Percentiles rank a stretch among this genome's conserved stretches.
These are phyloP conservation scores for Straminergon stramineum DNA, from an alignment of 225 moss, liverwort and hornwort species.

Conservation along the genomic window DNA sequence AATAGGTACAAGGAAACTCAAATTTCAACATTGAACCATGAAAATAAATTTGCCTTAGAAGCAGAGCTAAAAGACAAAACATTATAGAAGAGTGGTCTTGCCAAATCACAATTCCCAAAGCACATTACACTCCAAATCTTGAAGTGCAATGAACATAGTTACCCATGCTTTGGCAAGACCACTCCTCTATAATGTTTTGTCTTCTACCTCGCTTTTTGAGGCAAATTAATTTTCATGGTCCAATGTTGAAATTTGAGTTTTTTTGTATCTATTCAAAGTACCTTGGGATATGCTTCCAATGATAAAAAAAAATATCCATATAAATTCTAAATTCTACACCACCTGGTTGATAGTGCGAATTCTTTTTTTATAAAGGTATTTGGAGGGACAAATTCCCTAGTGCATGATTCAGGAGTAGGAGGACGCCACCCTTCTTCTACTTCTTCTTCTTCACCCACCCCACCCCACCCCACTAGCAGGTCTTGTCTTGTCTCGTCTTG, in stretches of 20 bases:
- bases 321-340: too few species aligned
- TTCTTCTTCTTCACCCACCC: too few species aligned
- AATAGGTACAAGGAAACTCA: not conserved
- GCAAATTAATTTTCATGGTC: not conserved
- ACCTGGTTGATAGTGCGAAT: too few species aligned
- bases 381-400: too few species aligned
- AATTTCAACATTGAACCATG: too few species aligned
- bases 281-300: not conserved
- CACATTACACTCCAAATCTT: not conserved
- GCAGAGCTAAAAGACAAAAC: not conserved
- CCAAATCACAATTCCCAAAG: fast-evolving
- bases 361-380: too few species aligned
- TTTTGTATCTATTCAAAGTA: not conserved
- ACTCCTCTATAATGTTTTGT: fast-evolving
- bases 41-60: not conserved
- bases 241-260: not conserved
- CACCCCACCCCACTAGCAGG: too few species aligned
- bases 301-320: too few species aligned
- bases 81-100: fast-evolving
- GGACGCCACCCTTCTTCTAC: too few species aligned
- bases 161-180: not conserved
- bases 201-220: not conserved
- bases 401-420: too few species aligned
- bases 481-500: too few species aligned
- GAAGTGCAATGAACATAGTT: too few species aligned